phyloP scores from a whole-genome alignment of 768 basidiomycete genomes.

The Lentinula sp. region DNA sequence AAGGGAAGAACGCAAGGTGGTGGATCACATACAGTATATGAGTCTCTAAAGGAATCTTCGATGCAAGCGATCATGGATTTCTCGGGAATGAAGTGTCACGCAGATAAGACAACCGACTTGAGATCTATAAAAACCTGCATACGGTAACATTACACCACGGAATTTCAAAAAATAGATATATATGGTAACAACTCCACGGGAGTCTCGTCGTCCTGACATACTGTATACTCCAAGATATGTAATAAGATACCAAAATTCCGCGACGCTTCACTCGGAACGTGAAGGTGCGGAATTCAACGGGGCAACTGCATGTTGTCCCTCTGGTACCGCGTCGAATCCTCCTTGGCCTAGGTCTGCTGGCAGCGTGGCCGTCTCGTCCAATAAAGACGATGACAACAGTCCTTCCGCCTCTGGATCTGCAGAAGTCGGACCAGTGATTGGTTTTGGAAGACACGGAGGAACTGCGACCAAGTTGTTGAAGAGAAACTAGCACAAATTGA shows the following conservation, averaged over 20 bases:
- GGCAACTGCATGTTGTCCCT: neutral
- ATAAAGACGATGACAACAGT: constrained; percentile 32
- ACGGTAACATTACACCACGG: constrained; percentile 5
- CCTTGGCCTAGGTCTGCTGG: constrained; percentile 78
- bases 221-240: neutral
- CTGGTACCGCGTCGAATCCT: constrained; percentile 78
- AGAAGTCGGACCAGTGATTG: constrained; percentile 26
- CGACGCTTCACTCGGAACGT: neutral
- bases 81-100: constrained; percentile 5
- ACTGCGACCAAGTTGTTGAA: constrained; percentile 79
- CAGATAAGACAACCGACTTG: neutral
- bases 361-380: constrained; percentile 80
- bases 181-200: constrained; percentile 5
- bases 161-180: neutral
- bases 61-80: constrained; percentile 3
- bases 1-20: constrained; percentile 17
- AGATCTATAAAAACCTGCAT: neutral
- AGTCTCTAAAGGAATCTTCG: constrained; percentile 4
- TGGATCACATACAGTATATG: constrained; percentile 22
- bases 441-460: constrained; percentile 58
- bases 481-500: constrained; percentile 49
- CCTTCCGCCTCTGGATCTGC: constrained; percentile 51
- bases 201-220: neutral
- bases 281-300: neutral
- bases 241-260: neutral